Base-by-base conservation (phyloP, 2,329 filamentous ascomycete species). In the Fusarium chaquense region DNA sequence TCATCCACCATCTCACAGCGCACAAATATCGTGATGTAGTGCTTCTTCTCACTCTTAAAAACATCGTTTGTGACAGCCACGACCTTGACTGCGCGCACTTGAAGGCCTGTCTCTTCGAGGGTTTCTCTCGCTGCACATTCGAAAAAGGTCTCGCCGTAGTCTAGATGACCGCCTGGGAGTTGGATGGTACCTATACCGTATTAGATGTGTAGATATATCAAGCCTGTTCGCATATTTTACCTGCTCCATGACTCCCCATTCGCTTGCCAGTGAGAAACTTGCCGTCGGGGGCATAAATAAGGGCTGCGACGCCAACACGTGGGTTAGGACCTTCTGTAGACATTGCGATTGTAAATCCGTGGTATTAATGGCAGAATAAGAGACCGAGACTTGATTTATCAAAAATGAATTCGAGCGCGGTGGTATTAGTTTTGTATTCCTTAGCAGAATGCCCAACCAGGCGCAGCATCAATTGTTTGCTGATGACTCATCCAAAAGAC, bases 21-120 rank as follows among this genome's bases (percentile, higher is more conserved):
- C 65, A 93, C 86, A 70, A 92, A 94, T 4, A 93, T 77, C 0
- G 92, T 94, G 52, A 93, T 83, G 74, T 94, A 95, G 75, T 95
- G 92, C 77, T 90, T 92, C 0, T 78, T 79, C n/a, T 85, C 83
- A 0, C 75, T 74, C 2, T 78, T 73, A 75, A 93, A 92, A 1
- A 91, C 75, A 71, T 90, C 88, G 74, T 94, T 93, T 7, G 90
- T 93, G 1, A 88, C 85, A 0, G 85, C 87, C 1, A 90, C 69
- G 40, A 91, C 84, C 46, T 81, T 82, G 36, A 86, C 50, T 9
- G 85, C 82, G 2, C 77, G 81, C 2, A 93, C 82, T 0, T 78
- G 72, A 0, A 93, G 82, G 0, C 86, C 90, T 0, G 92, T 93
- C 75, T 95, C 92, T 76, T 95, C 92, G 0, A 87, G 75, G 0